Percentiles rank a stretch among this genome's conserved stretches.
Conservation (phyloP, 139 green algal species). For the Mesostigma viride region DNA sequence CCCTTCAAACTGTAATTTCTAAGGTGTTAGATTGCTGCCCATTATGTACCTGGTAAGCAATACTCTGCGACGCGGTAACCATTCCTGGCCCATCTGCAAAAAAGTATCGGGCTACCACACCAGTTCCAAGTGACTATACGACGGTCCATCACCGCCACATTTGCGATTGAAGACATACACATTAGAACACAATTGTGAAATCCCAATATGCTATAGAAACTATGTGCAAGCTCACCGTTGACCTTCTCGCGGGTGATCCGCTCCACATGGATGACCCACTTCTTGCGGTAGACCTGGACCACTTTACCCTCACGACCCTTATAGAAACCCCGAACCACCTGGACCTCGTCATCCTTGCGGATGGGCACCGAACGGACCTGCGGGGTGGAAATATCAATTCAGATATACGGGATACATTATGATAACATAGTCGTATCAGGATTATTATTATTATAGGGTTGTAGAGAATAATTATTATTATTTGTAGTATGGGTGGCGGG, state of each 20-base stretch:
- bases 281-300: slow-evolving; percentile 90
- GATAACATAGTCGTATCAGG: neutral
- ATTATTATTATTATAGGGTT: slow-evolving; percentile 13
- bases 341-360: slow-evolving; percentile 97
- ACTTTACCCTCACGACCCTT: slow-evolving; percentile 97
- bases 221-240: slow-evolving; percentile 66
- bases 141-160: no score
- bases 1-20: no score
- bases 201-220: neutral
- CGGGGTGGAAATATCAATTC: neutral
- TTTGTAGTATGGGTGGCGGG: neutral
- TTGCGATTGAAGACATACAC: no score
- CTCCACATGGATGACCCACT: slow-evolving; percentile 99
- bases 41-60: no score
- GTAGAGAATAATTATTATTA: neutral
- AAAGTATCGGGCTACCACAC: no score
- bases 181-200: no score
- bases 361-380: slow-evolving; percentile 87
- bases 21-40: no score
- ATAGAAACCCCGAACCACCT: slow-evolving; percentile 86
- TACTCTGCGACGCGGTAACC: no score
- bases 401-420: neutral
- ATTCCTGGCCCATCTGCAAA: no score
- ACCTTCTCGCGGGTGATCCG: slow-evolving; percentile 95
- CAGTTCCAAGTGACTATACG: no score